Conservation (phyloP, 2,329 filamentous ascomycete genomes). For the Aspergillus latus region DNA sequence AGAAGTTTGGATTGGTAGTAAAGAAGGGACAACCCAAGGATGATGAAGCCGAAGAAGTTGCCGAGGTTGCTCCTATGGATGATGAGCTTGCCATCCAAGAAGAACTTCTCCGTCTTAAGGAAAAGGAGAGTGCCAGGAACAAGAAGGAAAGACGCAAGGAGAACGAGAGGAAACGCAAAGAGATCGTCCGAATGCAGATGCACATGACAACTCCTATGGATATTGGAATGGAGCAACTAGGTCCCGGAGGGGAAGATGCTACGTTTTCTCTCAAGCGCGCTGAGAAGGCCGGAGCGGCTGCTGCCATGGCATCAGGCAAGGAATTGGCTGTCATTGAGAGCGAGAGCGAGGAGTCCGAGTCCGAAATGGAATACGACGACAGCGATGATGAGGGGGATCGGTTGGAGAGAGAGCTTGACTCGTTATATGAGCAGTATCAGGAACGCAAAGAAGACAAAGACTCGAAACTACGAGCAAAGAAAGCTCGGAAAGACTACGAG, state of each 20-base stretch:
- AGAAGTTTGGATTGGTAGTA: constrained; percentile 81
- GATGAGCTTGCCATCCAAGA: constrained; percentile 89
- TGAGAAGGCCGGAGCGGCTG: constrained; percentile 70
- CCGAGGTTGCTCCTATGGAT: constrained; percentile 85
- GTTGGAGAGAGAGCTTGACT: constrained; percentile 81
- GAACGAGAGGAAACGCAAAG: constrained; percentile 91
- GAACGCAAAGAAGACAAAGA: constrained; percentile 76
- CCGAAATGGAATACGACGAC: constrained; percentile 58
- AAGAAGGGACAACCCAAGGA: constrained; percentile 63
- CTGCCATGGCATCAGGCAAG: constrained; percentile 70
- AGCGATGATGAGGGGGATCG: constrained; percentile 77
- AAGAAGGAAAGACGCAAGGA: constrained; percentile 82
- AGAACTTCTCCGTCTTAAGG: constrained; percentile 77
- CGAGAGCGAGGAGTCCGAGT: constrained; percentile 60
- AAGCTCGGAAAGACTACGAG: constrained; percentile 74
- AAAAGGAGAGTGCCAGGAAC: constrained; percentile 72
- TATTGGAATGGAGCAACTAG: constrained; percentile 85
- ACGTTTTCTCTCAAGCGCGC: constrained; percentile 85
- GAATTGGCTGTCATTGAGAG: constrained; percentile 64
- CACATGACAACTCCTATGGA: constrained; percentile 96
- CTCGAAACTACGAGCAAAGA: constrained; percentile 87
- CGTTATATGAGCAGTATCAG: constrained; percentile 82
- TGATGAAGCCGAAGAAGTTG: constrained; percentile 68
- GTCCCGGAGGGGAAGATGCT: constrained; percentile 72
- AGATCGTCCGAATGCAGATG: constrained; percentile 92